A percentile compares a stretch with the other conserved stretches of the same genome.
Evolutionary conservation across 1,284 basidiomycete genomes (phyloP).

Genomic region (Cutaneotrichosporon cyanovorans): DNA sequence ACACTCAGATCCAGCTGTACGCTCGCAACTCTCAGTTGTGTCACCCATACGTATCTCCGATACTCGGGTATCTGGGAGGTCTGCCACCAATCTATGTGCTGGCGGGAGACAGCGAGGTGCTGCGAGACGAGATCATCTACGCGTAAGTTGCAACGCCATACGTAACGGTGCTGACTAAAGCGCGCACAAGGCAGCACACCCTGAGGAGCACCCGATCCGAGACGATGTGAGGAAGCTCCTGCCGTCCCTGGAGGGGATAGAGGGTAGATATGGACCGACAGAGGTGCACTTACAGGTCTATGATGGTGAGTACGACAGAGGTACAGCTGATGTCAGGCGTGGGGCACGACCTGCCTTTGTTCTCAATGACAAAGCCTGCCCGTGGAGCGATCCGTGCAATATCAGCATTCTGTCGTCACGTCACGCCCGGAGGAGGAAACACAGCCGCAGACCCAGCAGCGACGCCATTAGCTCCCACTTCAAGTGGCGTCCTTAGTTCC

Average conservation of each 20-base stretch:
- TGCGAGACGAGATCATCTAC: slow-evolving; percentile 88
- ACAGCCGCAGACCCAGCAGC: too few relatives aligned
- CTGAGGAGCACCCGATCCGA: slow-evolving; percentile 62
- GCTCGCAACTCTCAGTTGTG: slow-evolving; percentile 71
- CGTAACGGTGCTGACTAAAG: slow-evolving; percentile 45
- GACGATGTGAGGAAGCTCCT: slow-evolving; percentile 58
- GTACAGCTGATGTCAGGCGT: slow-evolving; percentile 34
- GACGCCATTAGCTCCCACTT: too few relatives aligned
- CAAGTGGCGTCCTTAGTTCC: too few relatives aligned
- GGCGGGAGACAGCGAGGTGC: slow-evolving; percentile 81
- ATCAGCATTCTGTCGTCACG: slow-evolving; percentile 45
- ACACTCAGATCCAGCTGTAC: slow-evolving; percentile 77
- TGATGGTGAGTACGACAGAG: slow-evolving; percentile 39
- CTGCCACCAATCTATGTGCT: slow-evolving; percentile 80
- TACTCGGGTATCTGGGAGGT: slow-evolving; percentile 77
- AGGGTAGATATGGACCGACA: slow-evolving; percentile 59
- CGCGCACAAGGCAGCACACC: slow-evolving; percentile 86
- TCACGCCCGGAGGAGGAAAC: slow-evolving; percentile 26
- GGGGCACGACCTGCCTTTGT: slow-evolving; percentile 61
- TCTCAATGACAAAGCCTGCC: slow-evolving; percentile 67
- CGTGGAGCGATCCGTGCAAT: slow-evolving; percentile 40
- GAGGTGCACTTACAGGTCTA: slow-evolving; percentile 79
- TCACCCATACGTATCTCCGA: slow-evolving; percentile 82
- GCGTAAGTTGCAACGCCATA: slow-evolving; percentile 50
- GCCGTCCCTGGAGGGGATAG: slow-evolving; percentile 60